Evolutionary conservation across 257 asterid species (phyloP), one percentile per base, ranked within the genome.

Genomic region (Gentiana macrophylla): DNA sequence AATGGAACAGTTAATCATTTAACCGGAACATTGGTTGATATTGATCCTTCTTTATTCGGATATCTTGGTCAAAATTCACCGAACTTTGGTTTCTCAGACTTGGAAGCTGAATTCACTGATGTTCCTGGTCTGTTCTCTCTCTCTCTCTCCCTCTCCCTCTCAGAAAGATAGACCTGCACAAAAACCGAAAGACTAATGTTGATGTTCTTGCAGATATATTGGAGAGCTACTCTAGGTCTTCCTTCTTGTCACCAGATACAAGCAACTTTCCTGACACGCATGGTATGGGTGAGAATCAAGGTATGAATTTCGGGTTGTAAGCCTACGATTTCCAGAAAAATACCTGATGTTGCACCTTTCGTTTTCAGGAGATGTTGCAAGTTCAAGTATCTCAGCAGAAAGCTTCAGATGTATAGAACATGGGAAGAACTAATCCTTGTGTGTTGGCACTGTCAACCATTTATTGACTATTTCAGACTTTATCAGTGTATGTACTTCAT

Each of bases 151-250:
- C 55, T 37, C 56, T 6, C 51, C 3, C 37, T 13, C 54, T 8
- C 50, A 12, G 2, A 10, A 3, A 44, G 2, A 35, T 32, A 37
- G 35, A 46, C n/a, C 5, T 46, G 3, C 8, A 57, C 12, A 56
- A 4, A 56, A 8, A 41, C 7, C 8, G 10, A 36, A 37, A 48
- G 10, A 9, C 11, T 3, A 13, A 13, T 53, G 50, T 24, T 24
- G 5, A 47, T 57, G 55, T 62, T 38, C 13, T 67, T 75, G 62
- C 80, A 86, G 95, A 78, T 63, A 67, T 86, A 64, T 68, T 85
- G 68, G 94, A 74, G 64, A 77, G 72, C 70, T 83, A 71, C 65
- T 74, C 79, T 61, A 70, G 89, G 75, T 70, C 87, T 67, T 79
- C 81, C 55, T 83, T 77, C 63, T 49, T 76, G 57, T 52, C 86